Conservation (phyloP, 1,284 basidiomycete species). For the Moniliophthora roreri region DNA sequence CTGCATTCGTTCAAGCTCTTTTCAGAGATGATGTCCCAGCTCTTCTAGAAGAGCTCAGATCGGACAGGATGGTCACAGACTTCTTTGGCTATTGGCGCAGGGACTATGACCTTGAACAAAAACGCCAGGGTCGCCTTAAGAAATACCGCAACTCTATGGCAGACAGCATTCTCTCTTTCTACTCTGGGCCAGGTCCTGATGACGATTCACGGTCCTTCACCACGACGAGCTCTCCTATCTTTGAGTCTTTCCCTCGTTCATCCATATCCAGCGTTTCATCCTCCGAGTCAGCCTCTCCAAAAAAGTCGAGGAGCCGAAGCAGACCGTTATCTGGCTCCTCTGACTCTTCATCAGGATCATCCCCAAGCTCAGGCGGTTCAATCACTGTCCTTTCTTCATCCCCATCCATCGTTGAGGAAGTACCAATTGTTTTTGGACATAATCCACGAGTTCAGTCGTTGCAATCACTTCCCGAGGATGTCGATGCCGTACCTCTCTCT, state of each 20-base stretch:
- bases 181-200: background rate
- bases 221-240: background rate
- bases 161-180: slow-evolving; percentile 23
- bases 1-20: slow-evolving; percentile 55
- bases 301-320: slow-evolving; percentile 2
- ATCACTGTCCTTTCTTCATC: slow-evolving; percentile 21
- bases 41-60: slow-evolving; percentile 62
- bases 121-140: slow-evolving; percentile 21
- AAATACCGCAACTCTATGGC: slow-evolving; percentile 23
- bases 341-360: slow-evolving; percentile 15
- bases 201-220: background rate
- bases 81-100: slow-evolving; percentile 78
- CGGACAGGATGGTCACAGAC: slow-evolving; percentile 58
- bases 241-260: slow-evolving; percentile 5
- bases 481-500: slow-evolving; percentile 26
- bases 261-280: slow-evolving; percentile 28
- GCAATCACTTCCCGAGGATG: slow-evolving; percentile 52
- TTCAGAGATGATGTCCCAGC: slow-evolving; percentile 61
- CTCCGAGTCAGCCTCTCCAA: slow-evolving; percentile 12
- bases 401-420: slow-evolving; percentile 36
- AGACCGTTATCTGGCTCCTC: slow-evolving; percentile 18
- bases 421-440: slow-evolving; percentile 46
- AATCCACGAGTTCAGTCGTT: slow-evolving; percentile 39
- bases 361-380: slow-evolving; percentile 28
- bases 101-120: slow-evolving; percentile 61